Conservation (phyloP, 2,329 filamentous ascomycete genomes). For the Fusarium sp. region DNA sequence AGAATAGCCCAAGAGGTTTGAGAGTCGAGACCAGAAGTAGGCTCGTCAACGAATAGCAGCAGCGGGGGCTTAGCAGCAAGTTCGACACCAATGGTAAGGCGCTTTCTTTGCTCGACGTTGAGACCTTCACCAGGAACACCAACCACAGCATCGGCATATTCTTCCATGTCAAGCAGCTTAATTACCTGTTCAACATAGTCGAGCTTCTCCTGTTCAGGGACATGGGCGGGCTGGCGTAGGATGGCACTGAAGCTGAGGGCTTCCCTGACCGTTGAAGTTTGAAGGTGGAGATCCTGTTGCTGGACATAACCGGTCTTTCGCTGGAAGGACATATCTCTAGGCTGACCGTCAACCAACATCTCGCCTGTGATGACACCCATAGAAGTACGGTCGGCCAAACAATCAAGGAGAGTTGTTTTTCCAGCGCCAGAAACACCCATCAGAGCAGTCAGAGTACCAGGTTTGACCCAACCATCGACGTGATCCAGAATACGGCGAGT, state of each 20-base stretch:
- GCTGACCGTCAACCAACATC: constrained; percentile 74
- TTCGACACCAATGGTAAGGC: constrained; percentile 95
- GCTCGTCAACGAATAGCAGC: constrained; percentile 92
- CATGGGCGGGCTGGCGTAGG: constrained; percentile 81
- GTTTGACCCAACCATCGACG: constrained; percentile 93
- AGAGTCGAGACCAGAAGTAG: constrained; percentile 91
- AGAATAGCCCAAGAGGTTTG: constrained; percentile 95
- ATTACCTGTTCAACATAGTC: constrained; percentile 92
- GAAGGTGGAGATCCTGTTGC: constrained; percentile 89
- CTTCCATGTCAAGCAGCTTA: constrained; percentile 87
- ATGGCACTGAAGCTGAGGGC: constrained; percentile 87
- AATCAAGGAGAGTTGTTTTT: constrained; percentile 90
- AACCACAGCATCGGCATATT: constrained; percentile 89
- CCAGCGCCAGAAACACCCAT: constrained; percentile 96
- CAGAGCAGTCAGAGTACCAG: constrained; percentile 86
- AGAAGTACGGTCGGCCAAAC: constrained; percentile 83
- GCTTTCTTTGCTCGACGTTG: constrained; percentile 76
- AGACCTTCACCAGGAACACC: constrained; percentile 90
- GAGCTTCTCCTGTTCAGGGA: constrained; percentile 80
- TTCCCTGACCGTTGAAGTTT: constrained; percentile 87
- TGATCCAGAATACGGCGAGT: constrained; percentile 81
- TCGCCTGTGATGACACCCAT: constrained; percentile 91
- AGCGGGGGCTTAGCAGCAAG: constrained; percentile 90
- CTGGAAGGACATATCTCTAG: constrained; percentile 84
- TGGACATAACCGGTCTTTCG: constrained; percentile 93